Conservation (phyloP, 169 alveolate species). For the Besnoitia besnoiti region DNA sequence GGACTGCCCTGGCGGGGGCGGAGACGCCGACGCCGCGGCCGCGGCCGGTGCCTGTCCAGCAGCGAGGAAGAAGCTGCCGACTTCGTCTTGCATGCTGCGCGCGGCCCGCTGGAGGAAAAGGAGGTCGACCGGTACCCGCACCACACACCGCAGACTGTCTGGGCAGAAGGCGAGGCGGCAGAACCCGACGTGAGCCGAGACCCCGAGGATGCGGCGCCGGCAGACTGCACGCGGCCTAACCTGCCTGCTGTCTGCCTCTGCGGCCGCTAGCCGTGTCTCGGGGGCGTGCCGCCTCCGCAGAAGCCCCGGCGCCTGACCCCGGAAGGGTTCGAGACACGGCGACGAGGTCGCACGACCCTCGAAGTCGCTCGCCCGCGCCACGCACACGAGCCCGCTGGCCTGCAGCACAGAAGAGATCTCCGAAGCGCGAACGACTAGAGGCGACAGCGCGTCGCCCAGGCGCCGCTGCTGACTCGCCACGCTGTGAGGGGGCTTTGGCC, state of each 20-base stretch:
- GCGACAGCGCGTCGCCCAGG: not conserved
- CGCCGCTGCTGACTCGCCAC: not conserved
- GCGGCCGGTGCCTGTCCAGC: too few relatives aligned
- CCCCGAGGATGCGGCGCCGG: not conserved
- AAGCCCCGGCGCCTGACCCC: too few relatives aligned
- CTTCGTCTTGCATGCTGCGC: not conserved
- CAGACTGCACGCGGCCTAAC: not conserved
- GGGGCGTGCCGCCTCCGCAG: too few relatives aligned
- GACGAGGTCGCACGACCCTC: not conserved
- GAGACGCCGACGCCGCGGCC: too few relatives aligned
- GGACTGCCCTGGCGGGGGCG: too few relatives aligned
- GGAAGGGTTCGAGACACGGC: not conserved
- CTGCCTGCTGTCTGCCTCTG: too few relatives aligned
- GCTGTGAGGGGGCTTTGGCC: too few relatives aligned
- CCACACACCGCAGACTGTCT: not conserved
- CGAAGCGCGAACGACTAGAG: slow-evolving; percentile 2
- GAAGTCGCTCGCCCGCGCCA: not conserved
- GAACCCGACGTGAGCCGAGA: not conserved
- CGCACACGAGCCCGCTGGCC: not conserved
- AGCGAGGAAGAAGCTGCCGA: too few relatives aligned
- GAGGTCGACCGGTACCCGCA: not conserved
- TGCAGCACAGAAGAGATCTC: not conserved
- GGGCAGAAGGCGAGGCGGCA: not conserved
- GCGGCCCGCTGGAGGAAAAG: not conserved
- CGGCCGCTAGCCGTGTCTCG: too few relatives aligned